Evolutionary conservation across 2,329 filamentous ascomycete genomes (phyloP).

Genomic region (Domatiomyces globalis): DNA sequence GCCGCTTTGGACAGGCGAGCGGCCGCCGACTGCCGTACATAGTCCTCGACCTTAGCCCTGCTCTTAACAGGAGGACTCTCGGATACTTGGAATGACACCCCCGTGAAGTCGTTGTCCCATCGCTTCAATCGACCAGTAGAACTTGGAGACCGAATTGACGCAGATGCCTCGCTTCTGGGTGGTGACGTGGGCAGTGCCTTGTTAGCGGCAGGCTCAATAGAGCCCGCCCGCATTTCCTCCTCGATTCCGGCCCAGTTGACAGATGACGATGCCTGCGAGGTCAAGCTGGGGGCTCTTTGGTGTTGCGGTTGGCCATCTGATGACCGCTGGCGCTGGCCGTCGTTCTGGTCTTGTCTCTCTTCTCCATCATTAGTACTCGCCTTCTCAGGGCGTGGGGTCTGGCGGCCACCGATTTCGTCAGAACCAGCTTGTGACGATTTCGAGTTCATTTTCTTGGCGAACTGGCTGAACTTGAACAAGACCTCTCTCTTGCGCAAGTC

Average conservation of each 20-base stretch:
- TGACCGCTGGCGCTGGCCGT: no score
- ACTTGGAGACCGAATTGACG: constrained; percentile 8
- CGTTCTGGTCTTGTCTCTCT: neutral
- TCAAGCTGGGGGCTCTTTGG: neutral
- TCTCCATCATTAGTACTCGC: neutral
- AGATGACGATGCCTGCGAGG: neutral
- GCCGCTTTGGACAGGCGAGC: constrained; percentile 13
- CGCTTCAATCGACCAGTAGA: constrained; percentile 11
- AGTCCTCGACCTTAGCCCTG: constrained; percentile 10
- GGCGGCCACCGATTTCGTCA: neutral
- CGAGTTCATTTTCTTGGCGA: neutral
- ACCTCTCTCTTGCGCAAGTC: neutral
- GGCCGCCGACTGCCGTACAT: constrained; percentile 17
- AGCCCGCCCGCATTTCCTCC: constrained; percentile 14
- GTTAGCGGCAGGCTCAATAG: constrained; percentile 10
- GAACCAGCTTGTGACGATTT: neutral
- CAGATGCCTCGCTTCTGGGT: neutral
- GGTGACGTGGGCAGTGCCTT: no score
- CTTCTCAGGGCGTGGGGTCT: neutral
- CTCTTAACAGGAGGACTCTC: constrained; percentile 22
- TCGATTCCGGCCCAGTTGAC: constrained; percentile 16
- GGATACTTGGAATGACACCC: constrained; percentile 20
- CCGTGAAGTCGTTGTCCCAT: constrained; percentile 22
- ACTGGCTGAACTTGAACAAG: neutral
- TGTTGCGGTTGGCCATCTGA: neutral